Percentiles rank a stretch among this genome's conserved stretches.
phyloP scores from a whole-genome alignment of 176 grass and related monocot species.

The Panicum miliaceum region DNA sequence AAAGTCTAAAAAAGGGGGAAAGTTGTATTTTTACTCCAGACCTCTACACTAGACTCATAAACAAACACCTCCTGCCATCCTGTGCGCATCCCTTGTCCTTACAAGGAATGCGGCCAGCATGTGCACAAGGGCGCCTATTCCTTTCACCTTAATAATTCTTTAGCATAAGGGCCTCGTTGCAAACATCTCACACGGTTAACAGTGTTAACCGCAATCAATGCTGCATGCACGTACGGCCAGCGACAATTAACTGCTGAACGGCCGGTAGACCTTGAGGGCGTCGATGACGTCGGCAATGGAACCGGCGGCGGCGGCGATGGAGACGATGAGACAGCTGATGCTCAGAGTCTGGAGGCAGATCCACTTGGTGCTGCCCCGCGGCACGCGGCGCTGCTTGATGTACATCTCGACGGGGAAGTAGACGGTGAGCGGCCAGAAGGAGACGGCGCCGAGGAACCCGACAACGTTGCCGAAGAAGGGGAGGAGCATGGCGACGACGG shows the following conservation, averaged over 20 bases:
- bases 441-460: conserved; percentile 68
- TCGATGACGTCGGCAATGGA: conserved; percentile 61
- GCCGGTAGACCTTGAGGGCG: conserved; percentile 56
- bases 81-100: background rate
- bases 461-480: conserved; percentile 79
- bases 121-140: background rate
- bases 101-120: background rate
- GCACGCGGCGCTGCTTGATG: conserved; percentile 59
- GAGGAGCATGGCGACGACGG: conserved; percentile 65
- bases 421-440: conserved; percentile 81
- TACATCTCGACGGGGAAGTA: conserved; percentile 86
- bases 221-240: conserved; percentile 8
- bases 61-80: conserved; percentile 2
- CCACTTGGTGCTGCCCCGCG: conserved; percentile 31
- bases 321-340: conserved; percentile 38
- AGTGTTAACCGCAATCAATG: background rate
- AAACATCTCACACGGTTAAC: background rate
- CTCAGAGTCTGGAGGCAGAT: conserved; percentile 52
- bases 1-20: background rate
- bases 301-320: conserved; percentile 50
- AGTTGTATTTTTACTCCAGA: background rate
- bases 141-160: background rate
- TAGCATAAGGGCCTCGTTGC: background rate
- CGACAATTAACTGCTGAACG: conserved; percentile 43
- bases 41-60: background rate